Evolutionary conservation across 2,329 filamentous ascomycete species (phyloP).

Genomic region (Phaeosphaeria sp.): DNA sequence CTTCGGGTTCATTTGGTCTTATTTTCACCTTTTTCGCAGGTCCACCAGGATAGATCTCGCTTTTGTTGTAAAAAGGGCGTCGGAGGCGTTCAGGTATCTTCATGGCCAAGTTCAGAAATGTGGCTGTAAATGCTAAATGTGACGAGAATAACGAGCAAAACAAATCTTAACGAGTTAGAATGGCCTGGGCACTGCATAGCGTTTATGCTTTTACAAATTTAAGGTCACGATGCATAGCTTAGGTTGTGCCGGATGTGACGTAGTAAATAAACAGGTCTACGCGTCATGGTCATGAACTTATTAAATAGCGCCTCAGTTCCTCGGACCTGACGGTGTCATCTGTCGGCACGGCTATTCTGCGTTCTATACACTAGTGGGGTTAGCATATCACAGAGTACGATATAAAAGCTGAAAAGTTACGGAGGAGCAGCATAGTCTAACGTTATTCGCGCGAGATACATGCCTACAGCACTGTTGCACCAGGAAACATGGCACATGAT

Average conservation of each 20-base stretch:
- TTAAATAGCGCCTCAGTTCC: background rate
- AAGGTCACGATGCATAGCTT: background rate
- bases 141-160: background rate
- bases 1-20: slow-evolving; percentile 9
- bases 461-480: background rate
- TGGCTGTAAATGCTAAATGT: background rate
- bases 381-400: background rate
- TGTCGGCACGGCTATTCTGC: background rate
- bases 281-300: slow-evolving; percentile 5
- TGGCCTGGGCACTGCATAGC: slow-evolving; percentile 3
- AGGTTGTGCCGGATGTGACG: slow-evolving; percentile 2
- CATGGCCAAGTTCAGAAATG: background rate
- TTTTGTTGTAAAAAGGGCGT: slow-evolving; percentile 7
- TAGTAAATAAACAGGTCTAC: slow-evolving; percentile 1
- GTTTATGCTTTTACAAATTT: background rate
- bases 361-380: background rate
- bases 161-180: background rate
- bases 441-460: background rate
- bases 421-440: background rate
- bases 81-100: slow-evolving; percentile 2
- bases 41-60: slow-evolving; percentile 6
- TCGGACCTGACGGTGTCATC: background rate
- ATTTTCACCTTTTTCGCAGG: background rate
- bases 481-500: background rate
- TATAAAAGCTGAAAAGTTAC: background rate